Percentiles rank a stretch among this genome's conserved stretches.
phyloP scores from a whole-genome alignment of 192 early-diverging fungal genomes.

The Geranomyces variabilis region DNA sequence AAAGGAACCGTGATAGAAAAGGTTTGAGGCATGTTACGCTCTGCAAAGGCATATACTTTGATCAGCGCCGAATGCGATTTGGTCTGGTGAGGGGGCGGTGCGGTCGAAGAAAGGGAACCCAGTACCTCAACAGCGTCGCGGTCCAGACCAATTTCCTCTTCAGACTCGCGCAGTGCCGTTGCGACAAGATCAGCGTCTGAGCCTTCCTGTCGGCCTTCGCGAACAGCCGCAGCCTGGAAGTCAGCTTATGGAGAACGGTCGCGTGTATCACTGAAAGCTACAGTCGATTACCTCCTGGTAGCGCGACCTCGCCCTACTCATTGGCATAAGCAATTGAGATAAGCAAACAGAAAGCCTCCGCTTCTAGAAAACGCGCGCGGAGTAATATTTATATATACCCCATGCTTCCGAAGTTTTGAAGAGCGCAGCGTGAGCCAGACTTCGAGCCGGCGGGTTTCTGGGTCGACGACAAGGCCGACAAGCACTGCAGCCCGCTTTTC shows the following conservation, averaged over 20 bases:
- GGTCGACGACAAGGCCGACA: slow-evolving; percentile 28
- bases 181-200: slow-evolving; percentile 24
- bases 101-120: neutral
- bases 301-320: slow-evolving; percentile 42
- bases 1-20: slow-evolving; percentile 27
- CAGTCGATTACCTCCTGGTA: slow-evolving; percentile 36
- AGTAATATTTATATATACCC: too few relatives aligned
- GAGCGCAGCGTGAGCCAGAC: slow-evolving; percentile 36
- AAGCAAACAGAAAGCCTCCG: too few relatives aligned
- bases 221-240: too few relatives aligned
- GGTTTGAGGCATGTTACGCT: slow-evolving; percentile 27
- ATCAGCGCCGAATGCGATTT: too few relatives aligned
- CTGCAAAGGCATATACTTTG: too few relatives aligned
- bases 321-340: too few relatives aligned
- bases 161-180: slow-evolving; percentile 43
- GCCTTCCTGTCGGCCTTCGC: slow-evolving; percentile 32
- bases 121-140: slow-evolving; percentile 26
- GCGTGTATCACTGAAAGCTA: neutral
- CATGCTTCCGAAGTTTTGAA: slow-evolving; percentile 36
- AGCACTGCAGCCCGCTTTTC: slow-evolving; percentile 41
- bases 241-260: too few relatives aligned
- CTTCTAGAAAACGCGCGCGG: too few relatives aligned
- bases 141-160: slow-evolving; percentile 44
- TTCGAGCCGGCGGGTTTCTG: slow-evolving; percentile 19
- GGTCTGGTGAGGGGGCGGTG: too few relatives aligned